Evolutionary conservation across 2,329 filamentous ascomycete species (phyloP), one percentile per base, ranked within the genome.

Genomic region (Diaporthe batatas): DNA sequence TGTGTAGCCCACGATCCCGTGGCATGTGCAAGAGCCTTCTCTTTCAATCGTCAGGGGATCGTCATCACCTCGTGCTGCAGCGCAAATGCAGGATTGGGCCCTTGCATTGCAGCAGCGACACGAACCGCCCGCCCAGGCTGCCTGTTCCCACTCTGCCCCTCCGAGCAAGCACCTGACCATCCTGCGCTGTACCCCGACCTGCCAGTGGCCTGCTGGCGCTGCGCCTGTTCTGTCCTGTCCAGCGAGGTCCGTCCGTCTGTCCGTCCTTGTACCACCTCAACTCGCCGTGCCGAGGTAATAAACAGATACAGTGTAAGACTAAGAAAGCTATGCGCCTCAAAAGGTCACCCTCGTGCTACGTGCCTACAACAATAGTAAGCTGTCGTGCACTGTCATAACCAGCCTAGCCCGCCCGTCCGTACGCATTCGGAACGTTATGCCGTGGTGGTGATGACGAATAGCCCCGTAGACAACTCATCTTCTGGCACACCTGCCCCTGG

Each of bases 91-190:
- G 62, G 25, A 53, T 39, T 32, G 62, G 47, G 39, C 18, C 62
- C 62, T 47, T 25, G 62, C 62, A 53, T 47, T 25, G 62, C 62
- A 51, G 55, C 54, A 58, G 44, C 29, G 23, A 53, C 62, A 51
- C 44, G 62, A 67, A 53, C 47, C 62, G 32, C 62, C 47, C 25
- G 58, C 16, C 16, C 42, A 39, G 36, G 11, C 39, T 6, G 39
- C 14, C 39, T 42, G 62, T 51, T 51, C 62, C 62, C 62, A 65
- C 62, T 53, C 12, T 29, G 29, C 7, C 12, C 12, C 25, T 47
- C 59, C 21, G 25, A 14, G 59, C 44, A 47, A 53, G 47, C 62
- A 67, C 62, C 62, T 67, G 62, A 67, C 53, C 34, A n/a, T 12
- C 1, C 32, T 18, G 29, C 25, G 44, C 62, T 39, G 62, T 53